Evolutionary conservation across 2,329 filamentous ascomycete species (phyloP).

Genomic region (Aspergillus unguis): DNA sequence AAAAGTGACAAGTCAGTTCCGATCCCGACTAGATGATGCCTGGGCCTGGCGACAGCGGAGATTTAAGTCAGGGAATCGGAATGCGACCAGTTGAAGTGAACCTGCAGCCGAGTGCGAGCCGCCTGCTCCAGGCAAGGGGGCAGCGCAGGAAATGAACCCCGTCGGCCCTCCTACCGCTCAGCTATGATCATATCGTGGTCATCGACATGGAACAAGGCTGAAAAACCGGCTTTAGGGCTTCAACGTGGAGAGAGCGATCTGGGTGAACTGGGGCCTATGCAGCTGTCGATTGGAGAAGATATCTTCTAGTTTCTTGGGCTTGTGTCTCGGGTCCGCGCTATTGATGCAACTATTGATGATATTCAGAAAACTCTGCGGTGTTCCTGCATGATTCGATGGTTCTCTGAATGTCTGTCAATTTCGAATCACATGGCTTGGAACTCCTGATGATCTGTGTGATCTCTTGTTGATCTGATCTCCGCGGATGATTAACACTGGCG

Average conservation of each 20-base stretch:
- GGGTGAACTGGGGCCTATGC: not conserved
- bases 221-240: conserved; percentile 5
- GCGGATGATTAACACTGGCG: not conserved
- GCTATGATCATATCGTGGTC: not conserved
- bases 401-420: too few species aligned
- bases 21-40: not conserved
- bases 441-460: not conserved
- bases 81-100: conserved; percentile 3
- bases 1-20: not conserved
- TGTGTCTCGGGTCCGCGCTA: not conserved
- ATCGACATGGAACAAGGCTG: not conserved
- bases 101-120: conserved; percentile 8
- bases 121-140: conserved; percentile 11
- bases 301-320: not conserved
- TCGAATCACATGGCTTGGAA: too few species aligned
- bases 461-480: not conserved
- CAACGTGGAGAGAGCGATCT: not conserved
- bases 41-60: conserved; percentile 10
- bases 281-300: conserved; percentile 3
- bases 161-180: not conserved
- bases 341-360: not conserved
- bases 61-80: conserved; percentile 10
- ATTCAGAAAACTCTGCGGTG: not conserved
- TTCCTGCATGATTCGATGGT: conserved; percentile 1
- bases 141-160: conserved; percentile 3